These are phyloP conservation scores for Lepiota venenata DNA, from an alignment of 768 basidiomycete genomes.

Conservation along the genomic window DNA sequence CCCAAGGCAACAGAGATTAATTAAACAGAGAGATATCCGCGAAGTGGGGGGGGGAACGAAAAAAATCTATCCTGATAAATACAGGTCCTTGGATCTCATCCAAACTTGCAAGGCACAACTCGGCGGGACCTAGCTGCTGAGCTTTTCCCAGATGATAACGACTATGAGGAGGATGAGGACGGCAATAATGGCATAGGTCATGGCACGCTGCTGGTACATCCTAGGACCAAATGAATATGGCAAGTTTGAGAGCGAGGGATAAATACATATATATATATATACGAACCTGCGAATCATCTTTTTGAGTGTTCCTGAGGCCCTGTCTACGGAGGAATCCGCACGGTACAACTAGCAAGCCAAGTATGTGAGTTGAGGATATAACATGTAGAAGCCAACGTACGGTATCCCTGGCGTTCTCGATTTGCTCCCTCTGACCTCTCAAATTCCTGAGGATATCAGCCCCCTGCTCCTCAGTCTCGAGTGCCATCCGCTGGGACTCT, in stretches of 20 bases:
- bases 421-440: constrained; percentile 86
- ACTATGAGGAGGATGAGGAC: constrained; percentile 83
- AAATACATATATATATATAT: no score
- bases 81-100: neutral
- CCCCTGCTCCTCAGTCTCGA: constrained; percentile 96
- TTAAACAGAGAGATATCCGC: neutral
- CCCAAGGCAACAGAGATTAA: no score
- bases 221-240: constrained; percentile 38
- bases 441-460: constrained; percentile 88
- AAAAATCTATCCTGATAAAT: neutral
- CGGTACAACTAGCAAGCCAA: constrained; percentile 58
- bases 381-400: constrained; percentile 41
- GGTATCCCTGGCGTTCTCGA: constrained; percentile 88
- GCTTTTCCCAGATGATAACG: constrained; percentile 79
- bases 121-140: constrained; percentile 30
- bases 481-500: constrained; percentile 87
- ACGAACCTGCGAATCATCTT: constrained; percentile 93
- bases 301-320: constrained; percentile 88
- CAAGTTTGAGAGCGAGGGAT: neutral
- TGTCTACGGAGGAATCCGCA: constrained; percentile 87
- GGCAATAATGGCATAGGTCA: constrained; percentile 82
- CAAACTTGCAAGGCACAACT: neutral
- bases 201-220: constrained; percentile 94
- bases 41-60: neutral
- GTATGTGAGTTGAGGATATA: neutral